These are phyloP conservation scores for Ganoderma boninense DNA, from an alignment of 1,284 basidiomycete genomes.

Conservation along the genomic window DNA sequence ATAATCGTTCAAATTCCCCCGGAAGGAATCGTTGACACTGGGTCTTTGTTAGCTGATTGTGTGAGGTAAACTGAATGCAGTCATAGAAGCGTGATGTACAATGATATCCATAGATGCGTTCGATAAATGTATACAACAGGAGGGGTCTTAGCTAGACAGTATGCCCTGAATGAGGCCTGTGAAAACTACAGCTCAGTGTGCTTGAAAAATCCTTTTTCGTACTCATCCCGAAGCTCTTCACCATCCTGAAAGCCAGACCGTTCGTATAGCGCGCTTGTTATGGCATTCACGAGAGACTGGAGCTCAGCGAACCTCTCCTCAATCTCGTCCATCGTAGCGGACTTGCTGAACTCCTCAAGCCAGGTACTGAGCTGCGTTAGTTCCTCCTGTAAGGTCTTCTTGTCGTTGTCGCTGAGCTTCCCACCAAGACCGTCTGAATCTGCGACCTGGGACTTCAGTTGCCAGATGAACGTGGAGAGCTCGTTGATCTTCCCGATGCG, in stretches of 20 bases:
- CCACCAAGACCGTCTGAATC: slow-evolving; percentile 92
- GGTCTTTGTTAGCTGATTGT: no score
- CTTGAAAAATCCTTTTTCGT: slow-evolving; percentile 56
- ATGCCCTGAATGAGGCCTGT: background rate
- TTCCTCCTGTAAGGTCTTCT: slow-evolving; percentile 83
- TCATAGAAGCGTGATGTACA: background rate
- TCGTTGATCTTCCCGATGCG: slow-evolving; percentile 89
- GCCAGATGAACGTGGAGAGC: slow-evolving; percentile 81
- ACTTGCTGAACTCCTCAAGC: slow-evolving; percentile 85
- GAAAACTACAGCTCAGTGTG: slow-evolving; percentile 71
- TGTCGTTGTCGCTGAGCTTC: slow-evolving; percentile 88
- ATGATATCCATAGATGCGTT: background rate
- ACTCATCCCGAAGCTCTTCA: slow-evolving; percentile 48
- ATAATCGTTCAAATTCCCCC: no score
- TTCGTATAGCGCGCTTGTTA: slow-evolving; percentile 81
- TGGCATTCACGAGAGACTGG: slow-evolving; percentile 67
- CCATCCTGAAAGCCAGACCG: slow-evolving; percentile 44
- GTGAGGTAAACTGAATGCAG: background rate
- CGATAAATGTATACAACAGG: background rate
- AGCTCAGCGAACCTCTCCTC: slow-evolving; percentile 86
- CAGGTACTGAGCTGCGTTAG: slow-evolving; percentile 92
- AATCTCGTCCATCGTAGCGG: slow-evolving; percentile 86
- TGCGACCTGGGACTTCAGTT: slow-evolving; percentile 85
- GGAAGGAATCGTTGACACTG: no score
- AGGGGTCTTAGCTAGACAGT: no score